A percentile compares a stretch with the other conserved stretches of the same genome.
phyloP scores from a whole-genome alignment of 2,329 filamentous ascomycete genomes.

The Bipolaris bicolor region DNA sequence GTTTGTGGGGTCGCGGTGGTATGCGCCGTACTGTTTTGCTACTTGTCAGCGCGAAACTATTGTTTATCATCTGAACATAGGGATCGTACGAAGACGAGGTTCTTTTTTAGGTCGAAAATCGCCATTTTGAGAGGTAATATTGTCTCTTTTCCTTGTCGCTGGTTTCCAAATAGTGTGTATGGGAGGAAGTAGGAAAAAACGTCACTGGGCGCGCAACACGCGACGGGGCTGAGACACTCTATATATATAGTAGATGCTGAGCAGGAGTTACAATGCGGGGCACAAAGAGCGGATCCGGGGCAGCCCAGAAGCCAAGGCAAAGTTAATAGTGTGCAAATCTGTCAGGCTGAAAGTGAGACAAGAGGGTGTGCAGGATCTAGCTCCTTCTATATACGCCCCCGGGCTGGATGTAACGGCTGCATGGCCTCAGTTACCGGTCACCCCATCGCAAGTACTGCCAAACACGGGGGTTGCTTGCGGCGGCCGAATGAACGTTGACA shows the following conservation, averaged over 20 bases:
- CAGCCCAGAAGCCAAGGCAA: neutral
- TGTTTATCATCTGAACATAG: neutral
- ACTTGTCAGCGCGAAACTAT: neutral
- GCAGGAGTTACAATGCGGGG: neutral
- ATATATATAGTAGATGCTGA: neutral
- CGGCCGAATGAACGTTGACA: neutral
- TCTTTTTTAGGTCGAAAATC: conserved; percentile 42
- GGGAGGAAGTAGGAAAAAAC: too few relatives aligned
- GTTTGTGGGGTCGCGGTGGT: conserved; percentile 80
- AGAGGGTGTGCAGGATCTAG: neutral
- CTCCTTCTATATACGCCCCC: neutral
- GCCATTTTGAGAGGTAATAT: too few relatives aligned
- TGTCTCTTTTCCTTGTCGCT: neutral
- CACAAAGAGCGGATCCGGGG: neutral
- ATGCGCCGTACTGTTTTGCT: conserved; percentile 74
- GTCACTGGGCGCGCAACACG: neutral
- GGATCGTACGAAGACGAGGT: conserved; percentile 40
- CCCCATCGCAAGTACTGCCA: conserved; percentile 1
- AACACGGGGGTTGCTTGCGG: neutral
- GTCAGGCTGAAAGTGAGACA: neutral
- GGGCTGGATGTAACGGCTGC: neutral
- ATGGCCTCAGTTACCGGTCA: neutral
- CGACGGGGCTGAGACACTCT: neutral
- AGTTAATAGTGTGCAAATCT: neutral
- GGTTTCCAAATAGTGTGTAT: neutral